These are phyloP conservation scores for Acmispon strigosus DNA, from an alignment of 306 rosid species.

Conservation along the genomic window DNA sequence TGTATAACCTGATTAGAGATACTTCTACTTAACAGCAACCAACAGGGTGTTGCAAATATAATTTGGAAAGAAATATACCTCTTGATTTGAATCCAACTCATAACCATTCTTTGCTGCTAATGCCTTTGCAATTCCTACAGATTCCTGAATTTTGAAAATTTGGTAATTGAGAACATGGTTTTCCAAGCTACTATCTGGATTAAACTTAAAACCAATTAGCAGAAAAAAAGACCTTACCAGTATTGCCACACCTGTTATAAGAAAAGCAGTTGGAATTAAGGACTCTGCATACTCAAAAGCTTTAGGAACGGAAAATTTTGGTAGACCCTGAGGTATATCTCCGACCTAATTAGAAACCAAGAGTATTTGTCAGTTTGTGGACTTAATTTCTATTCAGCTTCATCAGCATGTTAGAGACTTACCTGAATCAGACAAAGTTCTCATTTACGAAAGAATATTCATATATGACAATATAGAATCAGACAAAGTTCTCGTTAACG, in stretches of 20 bases:
- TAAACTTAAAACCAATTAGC: background rate
- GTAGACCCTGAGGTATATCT: slow-evolving; percentile 92
- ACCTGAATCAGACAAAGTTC: background rate
- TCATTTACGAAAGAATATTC: slow-evolving; percentile 12
- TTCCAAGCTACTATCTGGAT: background rate
- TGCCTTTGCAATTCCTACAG: slow-evolving; percentile 98
- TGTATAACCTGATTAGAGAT: background rate
- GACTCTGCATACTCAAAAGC: slow-evolving; percentile 57
- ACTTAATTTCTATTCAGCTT: background rate
- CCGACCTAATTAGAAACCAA: slow-evolving; percentile 65
- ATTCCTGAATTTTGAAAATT: slow-evolving; percentile 55
- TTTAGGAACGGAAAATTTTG: slow-evolving; percentile 78
- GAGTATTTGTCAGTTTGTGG: slow-evolving; percentile 7
- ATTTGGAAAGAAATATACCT: slow-evolving; percentile 52
- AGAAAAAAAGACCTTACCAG: slow-evolving; percentile 52
- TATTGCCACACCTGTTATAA: slow-evolving; percentile 95
- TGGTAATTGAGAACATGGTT: slow-evolving; percentile 5
- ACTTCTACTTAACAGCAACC: background rate
- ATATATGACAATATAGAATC: slow-evolving; percentile 4
- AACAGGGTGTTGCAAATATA: background rate
- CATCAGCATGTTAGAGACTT: slow-evolving; percentile 8
- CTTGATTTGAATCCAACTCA: slow-evolving; percentile 97
- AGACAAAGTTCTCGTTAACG: too few species aligned
- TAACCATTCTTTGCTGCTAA: slow-evolving; percentile 97
- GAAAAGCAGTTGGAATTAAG: slow-evolving; percentile 88